Conservation (phyloP, 257 asterid genomes). For the Striga asiatica region DNA sequence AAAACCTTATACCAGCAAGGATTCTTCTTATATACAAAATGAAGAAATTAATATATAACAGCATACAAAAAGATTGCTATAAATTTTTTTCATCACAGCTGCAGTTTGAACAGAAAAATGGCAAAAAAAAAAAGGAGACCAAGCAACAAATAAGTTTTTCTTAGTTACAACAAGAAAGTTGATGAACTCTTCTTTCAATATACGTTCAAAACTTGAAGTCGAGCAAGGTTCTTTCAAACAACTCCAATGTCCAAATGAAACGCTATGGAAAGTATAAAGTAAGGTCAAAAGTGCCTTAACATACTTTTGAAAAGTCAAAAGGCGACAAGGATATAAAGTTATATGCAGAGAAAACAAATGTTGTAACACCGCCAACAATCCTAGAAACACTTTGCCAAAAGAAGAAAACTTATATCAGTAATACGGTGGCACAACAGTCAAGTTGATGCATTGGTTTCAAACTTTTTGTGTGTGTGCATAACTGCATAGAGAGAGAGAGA, state of each 20-base stretch:
- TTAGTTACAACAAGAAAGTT: background rate
- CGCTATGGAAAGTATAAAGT: background rate
- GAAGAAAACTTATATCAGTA: background rate
- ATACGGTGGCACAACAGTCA: background rate
- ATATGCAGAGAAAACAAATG: background rate
- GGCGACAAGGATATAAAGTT: background rate
- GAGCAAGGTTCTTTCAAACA: background rate
- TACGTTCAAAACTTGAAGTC: background rate
- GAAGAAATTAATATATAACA: background rate
- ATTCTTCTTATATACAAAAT: background rate
- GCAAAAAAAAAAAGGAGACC: background rate
- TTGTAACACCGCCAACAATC: background rate
- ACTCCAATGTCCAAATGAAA: background rate
- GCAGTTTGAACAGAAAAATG: background rate
- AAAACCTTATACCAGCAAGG: background rate
- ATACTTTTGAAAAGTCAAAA: background rate
- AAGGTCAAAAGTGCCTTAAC: background rate
- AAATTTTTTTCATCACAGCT: background rate
- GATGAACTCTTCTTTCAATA: background rate
- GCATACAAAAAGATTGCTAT: background rate
- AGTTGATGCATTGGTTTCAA: background rate
- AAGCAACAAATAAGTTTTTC: background rate
- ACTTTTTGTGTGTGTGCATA: no score
- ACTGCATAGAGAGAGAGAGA: no score
- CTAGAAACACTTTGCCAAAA: background rate